Evolutionary conservation across 2,329 filamentous ascomycete genomes (phyloP), one percentile per base, ranked within the genome.

Genomic region (Pseudopyricularia javanii): DNA sequence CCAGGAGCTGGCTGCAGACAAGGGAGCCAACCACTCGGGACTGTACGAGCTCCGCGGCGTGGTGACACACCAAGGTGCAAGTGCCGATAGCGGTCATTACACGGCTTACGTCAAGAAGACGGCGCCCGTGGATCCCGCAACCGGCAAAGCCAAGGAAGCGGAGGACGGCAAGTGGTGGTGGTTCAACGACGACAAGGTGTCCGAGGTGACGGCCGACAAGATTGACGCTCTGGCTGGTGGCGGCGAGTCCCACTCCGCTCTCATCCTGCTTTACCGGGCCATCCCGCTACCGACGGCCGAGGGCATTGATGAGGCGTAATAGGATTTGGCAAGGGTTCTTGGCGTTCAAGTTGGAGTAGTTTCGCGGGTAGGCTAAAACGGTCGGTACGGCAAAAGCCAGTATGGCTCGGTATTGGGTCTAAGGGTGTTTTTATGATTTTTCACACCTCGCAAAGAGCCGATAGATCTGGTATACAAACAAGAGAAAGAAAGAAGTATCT

Each of bases 121-220:
- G 56, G 84, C 80, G 0, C 71, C 74, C 9, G 71, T 88, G 54
- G 86, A 94, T 60, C 76, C 84, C 15, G 81, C 83, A 62, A 88
- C 85, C 20, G 89, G 88, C 59, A 88, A 89, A 73, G 26, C 35
- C 20, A 75, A 81, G 62, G 49, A 37, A 3, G 34, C 26, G 17
- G 89, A 95, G 64, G 89, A 95, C 64, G 90, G 88, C 60, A 95
- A 90, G 62, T 98, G 93, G 93, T 98, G 93, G 91, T 98, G 93
- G 91, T 98, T 98, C 78, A 97, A 98, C 68, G 93, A 98, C 63
- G 91, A 98, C 65, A 94, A 90, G 73, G 93, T 98, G 33, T 83
- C 86, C 14, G 93, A 98, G 72, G 93, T 98, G 28, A 82, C 88
- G 15, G 75, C 81, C 26, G 91, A 97, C 61, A 93, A 95, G 74